Evolutionary conservation across 1,139 yeast genomes (phyloP).

Genomic region (Candida labiduridarum): DNA sequence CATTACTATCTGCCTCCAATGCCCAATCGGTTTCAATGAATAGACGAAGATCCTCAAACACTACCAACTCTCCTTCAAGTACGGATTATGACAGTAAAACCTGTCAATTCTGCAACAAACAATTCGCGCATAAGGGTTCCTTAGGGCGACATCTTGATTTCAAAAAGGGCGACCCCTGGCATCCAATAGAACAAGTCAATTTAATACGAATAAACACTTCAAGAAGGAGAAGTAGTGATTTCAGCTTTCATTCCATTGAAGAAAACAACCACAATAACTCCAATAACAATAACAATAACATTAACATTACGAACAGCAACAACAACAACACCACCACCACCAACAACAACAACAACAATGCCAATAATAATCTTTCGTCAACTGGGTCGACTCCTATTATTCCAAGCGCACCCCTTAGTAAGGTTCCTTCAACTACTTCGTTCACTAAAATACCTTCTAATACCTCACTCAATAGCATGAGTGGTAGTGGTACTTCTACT

Average conservation of each 20-base stretch:
- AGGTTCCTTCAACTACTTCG: not conserved
- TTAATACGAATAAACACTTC: slow-evolving; percentile 14
- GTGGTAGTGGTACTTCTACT: not conserved
- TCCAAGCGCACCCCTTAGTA: not conserved
- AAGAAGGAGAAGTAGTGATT: slow-evolving; percentile 16
- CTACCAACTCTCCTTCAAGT: not conserved
- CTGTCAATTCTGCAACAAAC: slow-evolving; percentile 22
- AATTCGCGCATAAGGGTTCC: slow-evolving; percentile 21
- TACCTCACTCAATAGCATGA: not conserved
- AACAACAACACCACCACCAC: not conserved
- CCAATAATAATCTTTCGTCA: slow-evolving; percentile 3
- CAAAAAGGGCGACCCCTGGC: slow-evolving; percentile 23
- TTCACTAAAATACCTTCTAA: slow-evolving; percentile 1
- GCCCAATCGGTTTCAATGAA: slow-evolving; percentile 7
- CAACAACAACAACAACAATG: slow-evolving; percentile 3
- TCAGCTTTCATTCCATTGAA: slow-evolving; percentile 3
- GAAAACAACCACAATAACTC: not conserved
- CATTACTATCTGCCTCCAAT: not conserved
- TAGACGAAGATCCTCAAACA: slow-evolving; percentile 5
- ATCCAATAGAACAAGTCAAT: slow-evolving; percentile 21
- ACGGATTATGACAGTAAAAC: slow-evolving; percentile 8
- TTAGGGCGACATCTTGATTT: slow-evolving; percentile 23
- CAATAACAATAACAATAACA: not conserved
- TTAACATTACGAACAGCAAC: no score
- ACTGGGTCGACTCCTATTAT: not conserved